Evolutionary conservation across 1,139 yeast genomes (phyloP), one percentile per base, ranked within the genome.

Genomic region (Scheffersomyces cryptocercus): DNA sequence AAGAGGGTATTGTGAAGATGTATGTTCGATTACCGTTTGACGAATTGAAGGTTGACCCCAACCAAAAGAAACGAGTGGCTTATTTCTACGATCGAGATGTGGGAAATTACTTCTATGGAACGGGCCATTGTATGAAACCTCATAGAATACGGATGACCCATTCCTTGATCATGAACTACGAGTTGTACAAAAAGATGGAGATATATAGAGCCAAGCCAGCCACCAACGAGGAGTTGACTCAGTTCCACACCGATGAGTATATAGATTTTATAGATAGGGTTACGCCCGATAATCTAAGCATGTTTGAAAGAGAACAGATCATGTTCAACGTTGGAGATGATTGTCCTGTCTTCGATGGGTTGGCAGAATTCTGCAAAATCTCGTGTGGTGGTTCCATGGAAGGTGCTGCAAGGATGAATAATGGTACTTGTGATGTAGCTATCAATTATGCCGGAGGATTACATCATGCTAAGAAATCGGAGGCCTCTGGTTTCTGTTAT

Each of bases 121-220:
- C 97, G 5, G 97, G 97, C 26, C 99, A 93, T 65, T 97, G 97
- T 43, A 91, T 91, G 98, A 93, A 93, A 62, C 98, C 98, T 26
- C 98, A 91, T 65, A 83, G 98, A 62, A 91, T 93, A 74, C 85
- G 98, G 80, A 91, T 91, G 98, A 95, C 98, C 11, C 98, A 93
- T 65, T 87, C 96, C 16, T 76, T 93, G 58, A 88, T 93, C 56
- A 93, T 93, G 98, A 93, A 93, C 70, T 93, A 93, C 62, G 99
- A 97, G 4, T 76, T 93, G 45, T 90, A 93, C 73, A 89, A 91
- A 67, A 88, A 91, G 68, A 93, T 93, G 97, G 98, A 93, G 65
- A 91, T 93, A 40, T 91, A 91, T 66, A 72, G 95, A 44, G 98
- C 98, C 36, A 91, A 90, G 65, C 98, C 98, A 0, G 99, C 99